Base-by-base conservation (phyloP, 1,284 basidiomycete genomes). In the Uromyces viciae-fabae region DNA sequence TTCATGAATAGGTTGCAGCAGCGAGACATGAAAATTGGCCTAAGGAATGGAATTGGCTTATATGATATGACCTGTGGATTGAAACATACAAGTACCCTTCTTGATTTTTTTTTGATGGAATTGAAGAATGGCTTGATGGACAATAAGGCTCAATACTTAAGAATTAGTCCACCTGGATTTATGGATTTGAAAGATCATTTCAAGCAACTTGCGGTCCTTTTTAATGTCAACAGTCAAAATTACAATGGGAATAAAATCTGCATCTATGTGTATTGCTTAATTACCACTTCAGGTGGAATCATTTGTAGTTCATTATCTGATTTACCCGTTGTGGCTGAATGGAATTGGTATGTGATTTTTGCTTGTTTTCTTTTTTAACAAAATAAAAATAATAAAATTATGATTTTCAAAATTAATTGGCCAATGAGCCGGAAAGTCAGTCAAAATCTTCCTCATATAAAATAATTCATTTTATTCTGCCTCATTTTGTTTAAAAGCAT, bases 231-330 rank as follows among this genome's bases (percentile, higher is more conserved):
- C 22, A 33, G 46, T 54, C 43, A 28, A 22, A 19, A 66, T 8
- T 28, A 68, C 40, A 17, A 68, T 31, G n/a, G n/a, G n/a, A n/a
- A n/a, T n/a, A n/a, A n/a, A n/a, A n/a, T n/a, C n/a, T n/a, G n/a
- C n/a, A n/a, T n/a, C n/a, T 54, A 28, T 17, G 25, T 58, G 25
- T 17, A 42, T 2, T 66, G 43, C 56, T 54, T 66, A 46, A 49
- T 80, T 36, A 42, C 69, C 49, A 80, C 78, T 25, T 28, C 73
- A n/a, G 56, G 56, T 28, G 78, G 78, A 62, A 80, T 80, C 69
- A 73, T 72, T 17, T 69, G 73, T 73, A 71, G 68, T 54, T 80
- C 78, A 0, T 80, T 80, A 40, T 80, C 78, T 19, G 78, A 80
- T 66, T 46, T 80, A 3, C 78, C 78, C 28, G 43, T 80, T 28